phyloP scores from a whole-genome alignment of 257 asterid genomes.

The Solanum neorickii region DNA sequence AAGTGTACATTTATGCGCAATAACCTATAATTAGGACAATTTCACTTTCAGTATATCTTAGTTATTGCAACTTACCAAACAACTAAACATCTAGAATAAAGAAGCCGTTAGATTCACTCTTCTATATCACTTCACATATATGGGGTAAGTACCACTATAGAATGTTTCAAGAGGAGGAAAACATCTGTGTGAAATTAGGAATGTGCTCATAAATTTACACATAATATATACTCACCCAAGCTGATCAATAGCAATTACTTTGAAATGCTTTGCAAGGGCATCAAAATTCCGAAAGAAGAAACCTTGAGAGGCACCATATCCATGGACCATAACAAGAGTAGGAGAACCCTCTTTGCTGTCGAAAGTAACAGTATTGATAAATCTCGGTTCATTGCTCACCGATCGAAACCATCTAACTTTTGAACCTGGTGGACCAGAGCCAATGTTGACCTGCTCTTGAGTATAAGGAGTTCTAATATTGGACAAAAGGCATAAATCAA shows the following conservation, averaged over 20 bases:
- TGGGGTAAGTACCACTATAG: background rate
- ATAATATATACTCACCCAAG: slow-evolving; percentile 53
- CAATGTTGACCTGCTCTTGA: slow-evolving; percentile 66
- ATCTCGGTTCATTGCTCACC: slow-evolving; percentile 71
- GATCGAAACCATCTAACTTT: slow-evolving; percentile 88
- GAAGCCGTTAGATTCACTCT: background rate
- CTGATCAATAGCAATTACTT: slow-evolving; percentile 87
- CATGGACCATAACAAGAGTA: slow-evolving; percentile 93
- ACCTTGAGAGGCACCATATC: slow-evolving; percentile 96
- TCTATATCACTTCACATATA: background rate
- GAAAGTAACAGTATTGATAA: slow-evolving; percentile 77
- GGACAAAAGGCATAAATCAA: background rate
- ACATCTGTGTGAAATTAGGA: background rate
- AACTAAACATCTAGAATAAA: background rate
- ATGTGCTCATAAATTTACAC: background rate
- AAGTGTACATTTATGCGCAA: background rate
- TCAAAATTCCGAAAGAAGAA: slow-evolving; percentile 92
- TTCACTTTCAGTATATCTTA: background rate
- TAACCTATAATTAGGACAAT: background rate
- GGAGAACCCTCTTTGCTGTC: slow-evolving; percentile 84
- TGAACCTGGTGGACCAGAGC: slow-evolving; percentile 94
- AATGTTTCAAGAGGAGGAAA: background rate
- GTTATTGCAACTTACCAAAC: background rate
- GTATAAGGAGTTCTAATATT: slow-evolving; percentile 64
- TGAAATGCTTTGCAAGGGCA: slow-evolving; percentile 71